Conservation (phyloP, 75 land plant genomes). For the Larix kaempferi region DNA sequence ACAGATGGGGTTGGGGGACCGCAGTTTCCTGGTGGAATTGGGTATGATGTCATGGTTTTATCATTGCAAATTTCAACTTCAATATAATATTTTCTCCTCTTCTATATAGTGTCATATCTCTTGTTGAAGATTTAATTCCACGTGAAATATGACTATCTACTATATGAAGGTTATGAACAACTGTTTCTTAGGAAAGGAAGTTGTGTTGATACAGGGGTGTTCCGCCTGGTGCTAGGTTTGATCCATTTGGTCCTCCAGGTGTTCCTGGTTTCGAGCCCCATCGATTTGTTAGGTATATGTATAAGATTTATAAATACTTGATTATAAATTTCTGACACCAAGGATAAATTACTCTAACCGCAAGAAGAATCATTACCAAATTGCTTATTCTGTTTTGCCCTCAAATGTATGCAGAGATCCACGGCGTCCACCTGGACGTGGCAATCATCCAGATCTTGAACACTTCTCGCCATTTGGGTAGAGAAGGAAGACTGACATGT, state of each 20-base stretch:
- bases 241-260: conserved; percentile 92
- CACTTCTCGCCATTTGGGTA: conserved; percentile 24
- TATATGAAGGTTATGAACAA: neutral
- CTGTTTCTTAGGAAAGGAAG: neutral
- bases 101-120: neutral
- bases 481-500: no score
- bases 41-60: conserved; percentile 2
- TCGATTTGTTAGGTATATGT: conserved; percentile 67
- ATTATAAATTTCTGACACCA: neutral
- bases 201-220: conserved; percentile 51
- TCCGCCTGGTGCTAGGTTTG: conserved; percentile 95
- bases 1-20: conserved; percentile 16
- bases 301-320: neutral
- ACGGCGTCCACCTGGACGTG: conserved; percentile 16
- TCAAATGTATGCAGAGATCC: conserved; percentile 18
- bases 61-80: neutral
- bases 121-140: no score
- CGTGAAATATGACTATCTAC: neutral
- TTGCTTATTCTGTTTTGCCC: neutral
- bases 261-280: conserved; percentile 95
- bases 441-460: conserved; percentile 29
- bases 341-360: neutral
- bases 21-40: conserved; percentile 24
- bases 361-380: neutral
- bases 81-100: neutral